These are phyloP conservation scores for Penicillium argentinense DNA, from an alignment of 495 filamentous ascomycete species.

Conservation along the genomic window DNA sequence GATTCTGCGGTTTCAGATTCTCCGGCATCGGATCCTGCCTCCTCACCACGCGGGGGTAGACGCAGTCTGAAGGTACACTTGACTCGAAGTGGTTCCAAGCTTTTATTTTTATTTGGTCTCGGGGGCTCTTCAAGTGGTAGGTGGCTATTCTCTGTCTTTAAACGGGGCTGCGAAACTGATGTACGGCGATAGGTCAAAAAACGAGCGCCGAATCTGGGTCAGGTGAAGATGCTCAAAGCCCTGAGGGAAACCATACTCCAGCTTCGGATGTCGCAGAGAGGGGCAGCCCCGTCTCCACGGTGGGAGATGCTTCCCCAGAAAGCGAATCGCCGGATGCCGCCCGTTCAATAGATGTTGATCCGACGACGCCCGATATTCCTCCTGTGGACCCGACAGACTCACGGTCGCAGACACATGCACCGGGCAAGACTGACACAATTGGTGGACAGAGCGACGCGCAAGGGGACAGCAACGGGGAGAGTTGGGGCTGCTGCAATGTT, in stretches of 20 bases:
- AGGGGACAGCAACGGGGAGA: constrained; percentile 1
- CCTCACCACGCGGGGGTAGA: constrained; percentile 1
- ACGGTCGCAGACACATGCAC: background rate
- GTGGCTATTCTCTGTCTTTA: background rate
- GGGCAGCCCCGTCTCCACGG: background rate
- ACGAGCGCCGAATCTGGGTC: constrained; percentile 13
- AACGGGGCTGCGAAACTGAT: background rate
- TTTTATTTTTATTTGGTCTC: constrained; percentile 24
- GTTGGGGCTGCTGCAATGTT: background rate
- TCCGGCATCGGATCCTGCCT: constrained; percentile 19
- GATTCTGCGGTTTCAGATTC: constrained; percentile 30
- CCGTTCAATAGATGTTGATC: constrained; percentile 1
- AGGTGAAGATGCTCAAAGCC: constrained; percentile 1
- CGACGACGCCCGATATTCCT: constrained; percentile 1
- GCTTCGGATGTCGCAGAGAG: background rate
- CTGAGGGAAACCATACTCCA: background rate
- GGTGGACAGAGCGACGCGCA: background rate
- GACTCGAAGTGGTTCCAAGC: constrained; percentile 25
- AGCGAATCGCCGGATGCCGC: constrained; percentile 6
- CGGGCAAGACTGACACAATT: no score
- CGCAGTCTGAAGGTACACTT: constrained; percentile 17
- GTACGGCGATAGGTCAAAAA: constrained; percentile 16
- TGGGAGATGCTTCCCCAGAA: constrained; percentile 1
- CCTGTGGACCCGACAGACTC: background rate
- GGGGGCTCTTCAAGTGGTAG: constrained; percentile 20